phyloP scores from a whole-genome alignment of 208 protist genomes.

The Trypanosoma cruzi region DNA sequence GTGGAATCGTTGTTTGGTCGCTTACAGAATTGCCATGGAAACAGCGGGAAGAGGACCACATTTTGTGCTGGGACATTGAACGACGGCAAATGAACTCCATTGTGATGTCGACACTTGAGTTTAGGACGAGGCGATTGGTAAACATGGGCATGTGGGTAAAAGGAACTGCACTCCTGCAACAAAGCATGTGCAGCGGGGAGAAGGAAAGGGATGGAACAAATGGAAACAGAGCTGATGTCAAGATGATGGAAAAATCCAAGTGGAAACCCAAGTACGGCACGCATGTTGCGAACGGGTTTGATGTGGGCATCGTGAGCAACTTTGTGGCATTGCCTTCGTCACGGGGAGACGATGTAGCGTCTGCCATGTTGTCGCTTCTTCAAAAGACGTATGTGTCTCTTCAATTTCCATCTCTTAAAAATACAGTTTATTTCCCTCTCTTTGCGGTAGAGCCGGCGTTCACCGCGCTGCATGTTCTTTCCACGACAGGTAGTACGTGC shows the following conservation, averaged over 20 bases:
- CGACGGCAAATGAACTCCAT: slow-evolving; percentile 13
- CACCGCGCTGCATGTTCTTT: slow-evolving; percentile 49
- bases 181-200: slow-evolving; percentile 27
- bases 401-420: slow-evolving; percentile 60
- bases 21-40: slow-evolving; percentile 62
- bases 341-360: neutral
- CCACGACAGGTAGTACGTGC: slow-evolving; percentile 42
- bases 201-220: neutral
- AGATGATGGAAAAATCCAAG: slow-evolving; percentile 17
- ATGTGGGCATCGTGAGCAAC: slow-evolving; percentile 71
- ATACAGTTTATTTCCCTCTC: slow-evolving; percentile 63
- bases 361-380: slow-evolving; percentile 31
- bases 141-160: slow-evolving; percentile 70
- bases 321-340: slow-evolving; percentile 14
- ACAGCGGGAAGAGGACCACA: slow-evolving; percentile 31
- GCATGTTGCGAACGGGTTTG: slow-evolving; percentile 44
- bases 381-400: slow-evolving; percentile 40
- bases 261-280: slow-evolving; percentile 79
- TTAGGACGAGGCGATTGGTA: slow-evolving; percentile 51
- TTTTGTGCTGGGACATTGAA: slow-evolving; percentile 58
- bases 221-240: neutral
- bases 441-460: slow-evolving; percentile 67
- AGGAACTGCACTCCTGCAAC: slow-evolving; percentile 24
- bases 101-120: slow-evolving; percentile 21
- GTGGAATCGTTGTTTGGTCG: slow-evolving; percentile 65